These are phyloP conservation scores for Skeletonema potamos DNA, from an alignment of 108 stramenopile genomes.

Conservation along the genomic window DNA sequence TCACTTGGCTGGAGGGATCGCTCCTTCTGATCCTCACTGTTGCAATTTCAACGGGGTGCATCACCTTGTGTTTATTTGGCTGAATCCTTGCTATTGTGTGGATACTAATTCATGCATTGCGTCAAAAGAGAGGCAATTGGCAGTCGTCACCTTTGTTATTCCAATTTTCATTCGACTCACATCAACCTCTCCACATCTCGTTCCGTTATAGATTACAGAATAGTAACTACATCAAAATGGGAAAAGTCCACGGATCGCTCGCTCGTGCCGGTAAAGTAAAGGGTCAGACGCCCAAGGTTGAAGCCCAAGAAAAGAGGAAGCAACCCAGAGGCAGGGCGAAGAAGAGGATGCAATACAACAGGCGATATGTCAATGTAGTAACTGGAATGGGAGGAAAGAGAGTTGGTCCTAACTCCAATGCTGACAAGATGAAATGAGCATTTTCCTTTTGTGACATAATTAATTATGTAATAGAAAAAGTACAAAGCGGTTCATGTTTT, in stretches of 20 bases:
- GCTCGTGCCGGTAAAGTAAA: conserved; percentile 99
- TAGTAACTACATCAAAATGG: conserved; percentile 59
- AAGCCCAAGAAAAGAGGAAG: conserved; percentile 93
- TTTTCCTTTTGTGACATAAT: conserved; percentile 8
- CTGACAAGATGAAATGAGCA: conserved; percentile 92
- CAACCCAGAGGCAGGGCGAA: conserved; percentile 98
- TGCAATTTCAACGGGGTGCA: not conserved
- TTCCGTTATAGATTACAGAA: not conserved
- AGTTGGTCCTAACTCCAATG: conserved; percentile 98
- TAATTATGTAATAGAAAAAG: not conserved
- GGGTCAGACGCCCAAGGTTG: conserved; percentile 99
- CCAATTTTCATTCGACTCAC: not conserved
- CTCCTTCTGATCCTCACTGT: not conserved
- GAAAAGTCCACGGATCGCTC: conserved; percentile 99
- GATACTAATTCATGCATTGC: not conserved
- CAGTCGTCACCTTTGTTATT: not conserved
- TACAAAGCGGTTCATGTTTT: not conserved
- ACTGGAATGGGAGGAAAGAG: conserved; percentile 97
- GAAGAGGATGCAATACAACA: conserved; percentile 99
- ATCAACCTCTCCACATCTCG: not conserved
- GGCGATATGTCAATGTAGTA: conserved; percentile 98
- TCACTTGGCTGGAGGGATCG: not conserved
- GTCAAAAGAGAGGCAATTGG: not conserved
- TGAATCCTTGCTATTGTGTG: not conserved
- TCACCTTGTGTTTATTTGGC: not conserved